A percentile compares a stretch with the other conserved stretches of the same genome.
Conservation (phyloP, 768 basidiomycete genomes). For the Boletus sp. region DNA sequence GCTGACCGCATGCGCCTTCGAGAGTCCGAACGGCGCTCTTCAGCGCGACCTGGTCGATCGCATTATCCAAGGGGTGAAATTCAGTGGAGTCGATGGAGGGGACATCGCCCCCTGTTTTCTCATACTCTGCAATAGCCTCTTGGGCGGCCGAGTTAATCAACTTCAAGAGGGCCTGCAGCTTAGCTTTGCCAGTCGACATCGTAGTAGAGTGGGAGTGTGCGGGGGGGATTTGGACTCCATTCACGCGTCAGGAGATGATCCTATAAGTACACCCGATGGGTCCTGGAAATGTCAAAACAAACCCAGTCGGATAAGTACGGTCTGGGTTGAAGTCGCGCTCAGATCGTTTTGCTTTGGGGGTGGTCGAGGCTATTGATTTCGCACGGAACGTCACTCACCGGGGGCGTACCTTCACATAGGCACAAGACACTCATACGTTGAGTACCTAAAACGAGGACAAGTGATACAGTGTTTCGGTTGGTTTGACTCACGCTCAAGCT, state of each 20-base stretch:
- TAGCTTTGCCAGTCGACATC: slow-evolving; percentile 23
- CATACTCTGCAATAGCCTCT: slow-evolving; percentile 34
- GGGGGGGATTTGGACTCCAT: neutral
- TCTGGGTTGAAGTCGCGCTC: neutral
- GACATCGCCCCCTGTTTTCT: slow-evolving; percentile 21
- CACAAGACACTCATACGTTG: neutral
- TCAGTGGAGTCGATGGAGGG: slow-evolving; percentile 35
- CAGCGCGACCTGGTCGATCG: slow-evolving; percentile 20
- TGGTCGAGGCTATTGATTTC: neutral
- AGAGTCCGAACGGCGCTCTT: slow-evolving; percentile 26
- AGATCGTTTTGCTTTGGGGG: neutral
- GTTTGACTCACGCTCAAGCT: slow-evolving; percentile 5
- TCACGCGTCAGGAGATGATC: neutral
- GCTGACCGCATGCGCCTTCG: slow-evolving; percentile 36
- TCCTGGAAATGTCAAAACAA: neutral
- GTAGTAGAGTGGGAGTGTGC: neutral
- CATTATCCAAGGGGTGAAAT: slow-evolving; percentile 35
- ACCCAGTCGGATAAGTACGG: neutral
- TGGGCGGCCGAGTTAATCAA: slow-evolving; percentile 32
- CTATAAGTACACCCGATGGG: neutral
- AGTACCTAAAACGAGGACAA: neutral
- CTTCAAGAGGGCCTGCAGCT: slow-evolving; percentile 27
- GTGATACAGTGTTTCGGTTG: neutral
- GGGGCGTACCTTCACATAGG: neutral
- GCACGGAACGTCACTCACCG: neutral